A percentile compares a stretch with the other conserved stretches of the same genome.
Conservation (phyloP, 306 rosid genomes). For the Astragalus membranaceus region DNA sequence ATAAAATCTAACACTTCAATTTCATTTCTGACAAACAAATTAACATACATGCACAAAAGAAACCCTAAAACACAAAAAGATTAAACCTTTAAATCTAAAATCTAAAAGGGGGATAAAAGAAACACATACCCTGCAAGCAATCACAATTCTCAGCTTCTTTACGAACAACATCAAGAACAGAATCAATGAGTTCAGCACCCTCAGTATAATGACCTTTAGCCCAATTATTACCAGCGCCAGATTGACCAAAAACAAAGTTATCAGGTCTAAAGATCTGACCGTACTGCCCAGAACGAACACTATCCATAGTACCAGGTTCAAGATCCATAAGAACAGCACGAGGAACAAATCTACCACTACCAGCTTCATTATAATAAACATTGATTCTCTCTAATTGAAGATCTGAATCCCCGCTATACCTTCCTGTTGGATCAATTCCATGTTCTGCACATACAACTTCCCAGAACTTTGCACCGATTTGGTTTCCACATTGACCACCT, state of each 20-base stretch:
- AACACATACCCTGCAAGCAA: background rate
- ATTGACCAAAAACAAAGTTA: background rate
- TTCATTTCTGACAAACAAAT: too few relatives aligned
- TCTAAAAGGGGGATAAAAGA: background rate
- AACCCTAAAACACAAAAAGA: too few relatives aligned
- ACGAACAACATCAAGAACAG: background rate
- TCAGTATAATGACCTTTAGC: constrained; percentile 2
- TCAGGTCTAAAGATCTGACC: constrained; percentile 5
- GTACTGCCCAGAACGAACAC: background rate
- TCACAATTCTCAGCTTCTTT: constrained; percentile 6
- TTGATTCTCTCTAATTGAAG: background rate
- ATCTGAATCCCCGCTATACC: background rate
- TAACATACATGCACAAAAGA: too few relatives aligned
- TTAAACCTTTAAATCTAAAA: background rate
- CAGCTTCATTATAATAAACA: background rate
- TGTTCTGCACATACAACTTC: background rate
- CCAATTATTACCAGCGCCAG: constrained; percentile 1
- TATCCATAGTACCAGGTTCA: constrained; percentile 1
- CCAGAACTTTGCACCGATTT: constrained; percentile 10
- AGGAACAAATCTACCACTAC: background rate
- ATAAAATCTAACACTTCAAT: too few relatives aligned
- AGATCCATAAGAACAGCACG: constrained; percentile 2
- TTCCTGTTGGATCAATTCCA: background rate
- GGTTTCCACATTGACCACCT: constrained; percentile 16
- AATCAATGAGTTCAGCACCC: constrained; percentile 5